Conservation (phyloP, 164 flowering plant genomes). For the Sedum album region DNA sequence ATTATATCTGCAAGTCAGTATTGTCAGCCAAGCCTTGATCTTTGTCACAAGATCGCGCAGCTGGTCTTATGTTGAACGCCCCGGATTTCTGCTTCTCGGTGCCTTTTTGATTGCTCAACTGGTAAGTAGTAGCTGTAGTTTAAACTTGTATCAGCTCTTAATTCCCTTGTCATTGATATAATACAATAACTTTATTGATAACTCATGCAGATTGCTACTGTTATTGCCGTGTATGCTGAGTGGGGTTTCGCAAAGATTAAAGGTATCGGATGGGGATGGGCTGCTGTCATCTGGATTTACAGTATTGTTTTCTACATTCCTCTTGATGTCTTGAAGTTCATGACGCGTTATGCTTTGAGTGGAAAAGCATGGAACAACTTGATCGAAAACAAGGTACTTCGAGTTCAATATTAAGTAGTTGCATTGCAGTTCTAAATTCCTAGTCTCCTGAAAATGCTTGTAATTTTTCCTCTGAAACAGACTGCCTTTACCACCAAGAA, state of each 20-base stretch:
- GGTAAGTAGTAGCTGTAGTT: slow-evolving; percentile 27
- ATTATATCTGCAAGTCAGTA: slow-evolving; percentile 48
- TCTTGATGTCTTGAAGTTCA: slow-evolving; percentile 27
- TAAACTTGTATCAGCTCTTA: slow-evolving; percentile 6
- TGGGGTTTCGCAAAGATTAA: no score
- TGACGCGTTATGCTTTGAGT: slow-evolving; percentile 21
- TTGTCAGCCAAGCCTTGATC: no score
- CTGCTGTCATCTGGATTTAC: no score
- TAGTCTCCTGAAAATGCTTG: not conserved
- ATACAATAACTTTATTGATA: no score
- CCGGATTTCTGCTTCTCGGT: slow-evolving; percentile 28
- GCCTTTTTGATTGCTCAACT: no score
- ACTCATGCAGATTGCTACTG: slow-evolving; percentile 31
- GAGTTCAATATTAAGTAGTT: not conserved
- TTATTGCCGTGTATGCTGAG: slow-evolving; percentile 45
- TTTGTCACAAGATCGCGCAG: no score
- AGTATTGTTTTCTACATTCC: slow-evolving; percentile 36
- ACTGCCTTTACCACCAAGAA: slow-evolving; percentile 35
- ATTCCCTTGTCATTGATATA: no score
- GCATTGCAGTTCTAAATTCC: no score
- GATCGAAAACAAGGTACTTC: slow-evolving; percentile 18
- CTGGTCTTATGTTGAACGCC: slow-evolving; percentile 45
- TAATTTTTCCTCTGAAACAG: slow-evolving; percentile 9
- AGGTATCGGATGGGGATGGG: no score
- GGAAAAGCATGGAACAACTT: slow-evolving; percentile 32